Evolutionary conservation across 2,329 filamentous ascomycete genomes (phyloP), one percentile per base, ranked within the genome.

Genomic region (Penicillium sp.): DNA sequence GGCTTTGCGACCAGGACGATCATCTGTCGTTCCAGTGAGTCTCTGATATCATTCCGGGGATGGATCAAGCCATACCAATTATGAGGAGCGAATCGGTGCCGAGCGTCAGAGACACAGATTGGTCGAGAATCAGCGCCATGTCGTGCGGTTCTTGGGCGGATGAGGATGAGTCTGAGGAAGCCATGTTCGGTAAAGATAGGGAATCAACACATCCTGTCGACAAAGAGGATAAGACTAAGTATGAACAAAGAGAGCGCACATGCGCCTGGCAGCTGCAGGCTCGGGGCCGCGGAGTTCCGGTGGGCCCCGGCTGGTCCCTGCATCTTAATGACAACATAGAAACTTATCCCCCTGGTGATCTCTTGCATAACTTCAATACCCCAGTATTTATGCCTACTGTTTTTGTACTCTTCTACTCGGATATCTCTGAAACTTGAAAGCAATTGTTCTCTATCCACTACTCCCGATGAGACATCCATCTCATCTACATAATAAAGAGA

Each of bases 21-120:
- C 81, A 69, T 86, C 84, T 81, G 57, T 44, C 42, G 47, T 8
- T 14, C n/a, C 5, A 14, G 52, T 59, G n/a, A 59, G 49, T 27
- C 31, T 38, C 10, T 18, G 14, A 6, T 21, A 16, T 34, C 10
- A 22, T 27, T 34, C 39, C 14, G 24, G 21, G 29, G 4, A 31
- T 18, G 44, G 47, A 43, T 31, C 31, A 55, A 38, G 40, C 39
- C 74, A 55, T 75, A 85, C 84, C 83, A 50, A 83, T 69, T 11
- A 88, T 77, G 58, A 86, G 78, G 47, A 88, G 75, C 29, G 83
- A 79, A 63, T 88, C 84, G 1, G 80, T 82, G 18, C 80, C 81
- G 40, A 89, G 73, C 1, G 83, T 86, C 47, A 89, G 73, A 24
- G 81, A 84, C 10, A 83, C 83, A 68, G 83, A 81, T 54, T 81